Percentiles rank a stretch among this genome's conserved stretches.
Evolutionary conservation across 2,329 filamentous ascomycete genomes (phyloP).

Genomic region (Furcasterigmium sp.): DNA sequence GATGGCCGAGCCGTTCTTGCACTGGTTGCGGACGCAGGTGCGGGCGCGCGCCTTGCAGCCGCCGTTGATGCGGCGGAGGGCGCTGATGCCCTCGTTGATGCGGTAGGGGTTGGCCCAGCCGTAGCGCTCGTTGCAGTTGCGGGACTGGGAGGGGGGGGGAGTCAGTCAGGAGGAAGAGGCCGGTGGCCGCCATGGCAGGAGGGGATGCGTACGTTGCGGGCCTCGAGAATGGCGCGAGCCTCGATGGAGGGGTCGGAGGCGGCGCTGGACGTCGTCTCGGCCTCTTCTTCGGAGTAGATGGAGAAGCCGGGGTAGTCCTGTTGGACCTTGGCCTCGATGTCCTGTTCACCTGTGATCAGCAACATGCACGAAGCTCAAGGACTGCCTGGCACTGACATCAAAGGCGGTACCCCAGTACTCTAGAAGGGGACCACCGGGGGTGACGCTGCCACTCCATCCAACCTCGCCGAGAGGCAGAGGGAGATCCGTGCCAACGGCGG

Average conservation of each 20-base stretch:
- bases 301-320: constrained; percentile 2
- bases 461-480: constrained; percentile 2
- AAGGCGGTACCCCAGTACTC: constrained; percentile 2
- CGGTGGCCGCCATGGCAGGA: too few relatives aligned
- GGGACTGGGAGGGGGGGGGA: neutral
- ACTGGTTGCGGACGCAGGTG: constrained; percentile 2
- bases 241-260: neutral
- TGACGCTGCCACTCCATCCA: constrained; percentile 1
- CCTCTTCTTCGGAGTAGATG: neutral
- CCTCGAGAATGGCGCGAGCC: neutral
- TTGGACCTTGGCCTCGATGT: constrained; percentile 2
- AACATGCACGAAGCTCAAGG: neutral
- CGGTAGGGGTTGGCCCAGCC: neutral
- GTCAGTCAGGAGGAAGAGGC: neutral
- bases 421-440: constrained; percentile 1
- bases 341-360: neutral
- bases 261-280: neutral
- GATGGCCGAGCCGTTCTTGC: neutral
- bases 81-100: constrained; percentile 2
- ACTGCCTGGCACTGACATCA: neutral
- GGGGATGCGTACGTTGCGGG: neutral
- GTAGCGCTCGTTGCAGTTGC: neutral
- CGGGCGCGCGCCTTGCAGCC: constrained; percentile 1
- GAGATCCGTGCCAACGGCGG: neutral
- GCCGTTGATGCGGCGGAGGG: neutral